These are phyloP conservation scores for Aegle marmelos DNA, from an alignment of 345 rosid species.

Conservation along the genomic window DNA sequence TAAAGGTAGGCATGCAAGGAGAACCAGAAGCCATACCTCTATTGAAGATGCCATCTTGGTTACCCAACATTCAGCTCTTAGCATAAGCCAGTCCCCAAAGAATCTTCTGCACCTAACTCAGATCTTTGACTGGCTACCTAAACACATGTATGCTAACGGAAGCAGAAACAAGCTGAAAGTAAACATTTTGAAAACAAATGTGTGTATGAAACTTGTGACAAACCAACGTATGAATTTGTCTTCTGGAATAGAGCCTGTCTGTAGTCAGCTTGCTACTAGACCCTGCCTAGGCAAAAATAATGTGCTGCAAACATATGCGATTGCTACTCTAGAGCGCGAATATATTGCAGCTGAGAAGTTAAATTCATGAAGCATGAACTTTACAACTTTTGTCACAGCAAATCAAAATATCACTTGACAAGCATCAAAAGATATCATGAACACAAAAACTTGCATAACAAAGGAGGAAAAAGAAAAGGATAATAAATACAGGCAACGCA, in stretches of 20 bases:
- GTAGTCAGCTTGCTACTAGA: background rate
- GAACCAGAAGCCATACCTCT: background rate
- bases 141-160: background rate
- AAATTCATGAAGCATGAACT: background rate
- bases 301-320: too few relatives aligned
- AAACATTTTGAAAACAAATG: background rate
- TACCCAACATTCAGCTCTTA: background rate
- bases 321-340: background rate
- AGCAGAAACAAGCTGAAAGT: background rate
- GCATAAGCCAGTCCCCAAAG: background rate
- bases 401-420: background rate
- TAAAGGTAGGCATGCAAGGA: background rate
- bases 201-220: background rate
- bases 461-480: background rate
- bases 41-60: too few relatives aligned
- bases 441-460: background rate
- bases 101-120: background rate
- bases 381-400: background rate
- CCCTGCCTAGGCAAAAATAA: too few relatives aligned
- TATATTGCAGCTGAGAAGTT: background rate
- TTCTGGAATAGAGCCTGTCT: background rate
- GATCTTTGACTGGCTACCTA: background rate
- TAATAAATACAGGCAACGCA: too few relatives aligned
- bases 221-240: background rate
- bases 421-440: background rate